These are phyloP conservation scores for Omphalotus olearius DNA, from an alignment of 1,284 basidiomycete species.

Conservation along the genomic window DNA sequence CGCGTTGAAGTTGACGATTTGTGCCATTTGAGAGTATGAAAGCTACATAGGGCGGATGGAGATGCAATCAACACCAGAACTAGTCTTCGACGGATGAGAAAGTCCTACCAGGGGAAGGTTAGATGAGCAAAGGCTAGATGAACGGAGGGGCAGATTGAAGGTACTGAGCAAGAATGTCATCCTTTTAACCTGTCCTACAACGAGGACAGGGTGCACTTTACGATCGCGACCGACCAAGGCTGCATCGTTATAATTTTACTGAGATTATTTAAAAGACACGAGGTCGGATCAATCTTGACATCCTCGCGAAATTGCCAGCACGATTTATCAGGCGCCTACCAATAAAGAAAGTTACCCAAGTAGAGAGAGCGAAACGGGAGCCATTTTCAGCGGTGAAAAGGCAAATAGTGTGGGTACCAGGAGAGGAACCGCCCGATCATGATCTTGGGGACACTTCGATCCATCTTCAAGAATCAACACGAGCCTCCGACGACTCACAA, in stretches of 20 bases:
- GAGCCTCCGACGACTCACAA: no score
- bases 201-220: slow-evolving; percentile 2
- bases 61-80: background rate
- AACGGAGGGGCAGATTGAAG: background rate
- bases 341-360: background rate
- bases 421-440: slow-evolving; percentile 9
- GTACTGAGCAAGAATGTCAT: background rate
- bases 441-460: slow-evolving; percentile 3
- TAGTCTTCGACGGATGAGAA: background rate
- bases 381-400: background rate
- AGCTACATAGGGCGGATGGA: background rate
- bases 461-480: no score
- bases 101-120: background rate
- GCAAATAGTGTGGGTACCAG: background rate
- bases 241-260: slow-evolving; percentile 20
- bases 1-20: slow-evolving; percentile 47
- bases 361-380: background rate
- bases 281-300: slow-evolving; percentile 22
- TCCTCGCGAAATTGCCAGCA: slow-evolving; percentile 9
- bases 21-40: slow-evolving; percentile 7
- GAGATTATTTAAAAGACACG: slow-evolving; percentile 19
- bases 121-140: background rate
- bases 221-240: no score
- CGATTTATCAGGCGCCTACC: background rate
- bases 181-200: slow-evolving; percentile 5